A percentile compares a stretch with the other conserved stretches of the same genome.
Conservation (phyloP, 305 asterid genomes). For the Plantago coronopus region DNA sequence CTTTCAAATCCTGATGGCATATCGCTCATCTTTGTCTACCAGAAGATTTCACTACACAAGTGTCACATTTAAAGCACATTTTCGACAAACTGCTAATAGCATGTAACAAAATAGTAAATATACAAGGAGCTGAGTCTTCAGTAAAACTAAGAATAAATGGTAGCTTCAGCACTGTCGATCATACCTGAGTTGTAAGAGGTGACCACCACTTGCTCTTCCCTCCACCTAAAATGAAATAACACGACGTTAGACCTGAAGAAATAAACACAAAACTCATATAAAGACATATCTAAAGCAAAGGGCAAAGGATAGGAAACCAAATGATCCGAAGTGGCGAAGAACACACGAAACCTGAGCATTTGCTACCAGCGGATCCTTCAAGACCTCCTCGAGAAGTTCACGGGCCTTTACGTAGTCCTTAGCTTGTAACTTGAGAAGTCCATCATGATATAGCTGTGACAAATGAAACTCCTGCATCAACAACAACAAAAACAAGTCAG, state of each 20-base stretch:
- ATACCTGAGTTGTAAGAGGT: conserved; percentile 94
- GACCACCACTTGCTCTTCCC: conserved; percentile 70
- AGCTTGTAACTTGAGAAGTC: conserved; percentile 76
- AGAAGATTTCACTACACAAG: not conserved
- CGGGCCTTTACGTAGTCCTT: conserved; percentile 85
- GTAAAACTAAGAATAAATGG: too few species aligned
- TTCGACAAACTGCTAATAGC: not conserved
- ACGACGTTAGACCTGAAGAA: conserved; percentile 9
- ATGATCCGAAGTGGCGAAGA: not conserved
- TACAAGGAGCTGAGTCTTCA: too few species aligned
- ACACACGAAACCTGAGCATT: conserved; percentile 59
- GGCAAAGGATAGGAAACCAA: not conserved
- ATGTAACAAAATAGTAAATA: too few species aligned
- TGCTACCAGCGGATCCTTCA: conserved; percentile 81
- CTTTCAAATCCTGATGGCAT: not conserved
- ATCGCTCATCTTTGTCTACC: not conserved
- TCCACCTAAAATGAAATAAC: conserved; percentile 55
- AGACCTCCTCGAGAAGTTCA: conserved; percentile 70
- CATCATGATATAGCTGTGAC: conserved; percentile 90
- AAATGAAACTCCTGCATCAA: conserved; percentile 75
- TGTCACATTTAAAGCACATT: not conserved
- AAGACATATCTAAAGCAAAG: conserved; percentile 14
- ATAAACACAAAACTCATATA: conserved; percentile 20
- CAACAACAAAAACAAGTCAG: conserved; percentile 16
- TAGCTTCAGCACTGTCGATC: conserved; percentile 9